phyloP scores from a whole-genome alignment of 1,139 yeast species.

The Sugiyamaella grinbergsii region DNA sequence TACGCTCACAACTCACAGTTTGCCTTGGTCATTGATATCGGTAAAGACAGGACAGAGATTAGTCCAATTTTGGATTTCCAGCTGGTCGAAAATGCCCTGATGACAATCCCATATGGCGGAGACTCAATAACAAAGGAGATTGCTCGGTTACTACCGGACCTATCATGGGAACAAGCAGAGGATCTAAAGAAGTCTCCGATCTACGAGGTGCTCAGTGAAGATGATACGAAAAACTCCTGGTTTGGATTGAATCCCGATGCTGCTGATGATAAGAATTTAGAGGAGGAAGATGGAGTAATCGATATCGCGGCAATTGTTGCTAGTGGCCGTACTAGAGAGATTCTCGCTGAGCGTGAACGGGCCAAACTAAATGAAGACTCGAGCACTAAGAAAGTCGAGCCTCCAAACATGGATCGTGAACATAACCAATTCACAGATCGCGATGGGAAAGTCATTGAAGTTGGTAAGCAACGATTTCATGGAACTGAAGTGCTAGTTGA shows the following conservation, averaged over 20 bases:
- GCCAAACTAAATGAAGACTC: conserved; percentile 46
- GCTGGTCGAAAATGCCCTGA: conserved; percentile 57
- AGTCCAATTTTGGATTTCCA: conserved; percentile 76
- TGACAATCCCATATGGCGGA: conserved; percentile 63
- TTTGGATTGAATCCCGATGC: conserved; percentile 47
- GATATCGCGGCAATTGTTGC: conserved; percentile 92
- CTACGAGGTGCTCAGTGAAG: conserved; percentile 70
- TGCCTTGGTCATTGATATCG: conserved; percentile 79
- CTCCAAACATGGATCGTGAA: conserved; percentile 49
- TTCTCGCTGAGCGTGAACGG: conserved; percentile 59
- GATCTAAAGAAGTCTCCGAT: conserved; percentile 72
- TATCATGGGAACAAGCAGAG: conserved; percentile 63
- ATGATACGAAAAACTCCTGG: conserved; percentile 60
- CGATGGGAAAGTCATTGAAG: conserved; percentile 54
- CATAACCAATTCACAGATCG: conserved; percentile 64
- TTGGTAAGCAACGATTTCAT: conserved; percentile 87
- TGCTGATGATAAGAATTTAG: conserved; percentile 47
- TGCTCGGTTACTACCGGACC: conserved; percentile 57
- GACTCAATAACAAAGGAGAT: conserved; percentile 58
- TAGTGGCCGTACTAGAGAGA: conserved; percentile 67
- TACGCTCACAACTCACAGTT: conserved; percentile 68
- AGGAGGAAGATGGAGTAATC: conserved; percentile 70
- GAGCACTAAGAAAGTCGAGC: conserved; percentile 43
- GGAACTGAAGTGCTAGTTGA: conserved; percentile 66
- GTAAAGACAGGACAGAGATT: conserved; percentile 71